Conservation (phyloP, 1,284 basidiomycete species). For the Pisolithus thermaeus region DNA sequence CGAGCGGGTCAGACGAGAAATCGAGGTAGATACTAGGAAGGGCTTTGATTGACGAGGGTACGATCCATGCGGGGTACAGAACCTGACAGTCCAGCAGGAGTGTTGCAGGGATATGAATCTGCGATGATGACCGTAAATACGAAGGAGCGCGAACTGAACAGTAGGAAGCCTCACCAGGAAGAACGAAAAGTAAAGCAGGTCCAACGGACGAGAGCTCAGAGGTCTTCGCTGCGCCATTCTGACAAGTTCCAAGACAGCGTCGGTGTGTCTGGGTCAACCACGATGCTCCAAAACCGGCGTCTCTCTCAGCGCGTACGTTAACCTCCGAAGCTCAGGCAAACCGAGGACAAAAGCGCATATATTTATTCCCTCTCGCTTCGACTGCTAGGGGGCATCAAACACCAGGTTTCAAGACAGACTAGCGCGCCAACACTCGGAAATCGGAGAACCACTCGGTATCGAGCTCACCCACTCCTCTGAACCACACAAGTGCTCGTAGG, state of each 20-base stretch:
- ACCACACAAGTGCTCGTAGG: no score
- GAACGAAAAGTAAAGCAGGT: conserved; percentile 59
- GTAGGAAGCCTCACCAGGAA: conserved; percentile 42
- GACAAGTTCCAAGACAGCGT: neutral
- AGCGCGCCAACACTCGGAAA: no score
- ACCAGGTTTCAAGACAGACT: no score
- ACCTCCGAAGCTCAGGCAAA: no score
- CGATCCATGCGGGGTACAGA: conserved; percentile 48
- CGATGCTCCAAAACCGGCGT: no score
- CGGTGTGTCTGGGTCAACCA: neutral
- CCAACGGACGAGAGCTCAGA: conserved; percentile 50
- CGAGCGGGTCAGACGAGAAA: conserved; percentile 57
- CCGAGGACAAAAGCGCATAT: no score
- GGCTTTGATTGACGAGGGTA: conserved; percentile 41
- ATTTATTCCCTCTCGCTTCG: no score
- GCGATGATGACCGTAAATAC: neutral
- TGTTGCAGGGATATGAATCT: conserved; percentile 63
- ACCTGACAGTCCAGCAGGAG: conserved; percentile 65
- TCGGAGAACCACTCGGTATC: no score
- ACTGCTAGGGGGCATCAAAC: no score
- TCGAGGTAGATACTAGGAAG: conserved; percentile 44
- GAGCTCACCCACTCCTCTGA: no score
- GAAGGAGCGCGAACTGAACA: neutral
- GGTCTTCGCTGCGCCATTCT: conserved; percentile 17
- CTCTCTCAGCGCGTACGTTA: no score